Evolutionary conservation across 75 land plant genomes (phyloP), one percentile per base, ranked within the genome.

Genomic region (Adiantum capillusveneris): DNA sequence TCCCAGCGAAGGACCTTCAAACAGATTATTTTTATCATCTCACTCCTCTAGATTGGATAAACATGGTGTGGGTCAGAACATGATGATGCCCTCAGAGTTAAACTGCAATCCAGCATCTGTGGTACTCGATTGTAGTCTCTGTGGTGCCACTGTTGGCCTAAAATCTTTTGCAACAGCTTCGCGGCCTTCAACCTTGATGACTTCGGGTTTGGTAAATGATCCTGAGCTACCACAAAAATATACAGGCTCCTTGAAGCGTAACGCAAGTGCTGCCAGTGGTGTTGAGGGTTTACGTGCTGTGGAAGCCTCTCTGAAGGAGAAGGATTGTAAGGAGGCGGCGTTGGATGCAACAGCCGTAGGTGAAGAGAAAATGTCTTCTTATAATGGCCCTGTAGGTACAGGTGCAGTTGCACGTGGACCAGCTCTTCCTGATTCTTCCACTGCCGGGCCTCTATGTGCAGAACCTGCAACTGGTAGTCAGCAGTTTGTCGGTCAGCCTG

Each of bases 71-170:
- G 73, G 69, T 57, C 73, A 67, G 69, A 76, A 65, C 31, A 75
- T 83, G 53, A 43, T 60, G 44, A 28, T 60, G 5, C 62, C 30
- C 18, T 34, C 57, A 20, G 84, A 81, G 27, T 58, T 71, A 25
- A 73, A 72, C 50, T 37, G 46, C 60, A 72, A 81, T 50, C 64
- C 72, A 5, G 73, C 85, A 53, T 89, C 85, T 25, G 96, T 87
- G 26, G 65, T 94, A 19, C 62, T 94, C 31, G 98, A 94, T 64
- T 94, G 98, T 59, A 79, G 85, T 58, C 56, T 94, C 31, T 94
- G 98, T 68, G 95, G 95, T 37, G 85, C 96, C 19, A 94, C 81
- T 44, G 85, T 94, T 11, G 77, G 88, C 64, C 75, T 94, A 34
- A 77, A 74, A 79, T 78, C 71, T 51, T 94, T 86, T 69, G 44